Evolutionary conservation across 2,329 filamentous ascomycete species (phyloP), one percentile per base, ranked within the genome.

Genomic region (Paracamarosporium sp.): DNA sequence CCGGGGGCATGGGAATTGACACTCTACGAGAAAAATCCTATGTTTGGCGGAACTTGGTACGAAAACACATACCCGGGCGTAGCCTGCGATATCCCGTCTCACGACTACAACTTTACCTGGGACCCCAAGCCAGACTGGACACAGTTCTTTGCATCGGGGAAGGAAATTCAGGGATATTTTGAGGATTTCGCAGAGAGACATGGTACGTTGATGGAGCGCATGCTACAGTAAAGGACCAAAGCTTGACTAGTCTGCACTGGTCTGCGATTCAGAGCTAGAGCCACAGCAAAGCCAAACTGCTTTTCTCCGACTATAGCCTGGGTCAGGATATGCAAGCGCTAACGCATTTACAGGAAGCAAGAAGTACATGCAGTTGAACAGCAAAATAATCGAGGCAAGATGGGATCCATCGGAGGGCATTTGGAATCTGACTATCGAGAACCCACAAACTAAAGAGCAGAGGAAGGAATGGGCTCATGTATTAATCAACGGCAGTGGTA

Each of bases 101-200:
- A 88, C 73, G 86, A 84, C 70, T 88, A 88, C 66, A 86, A 86
- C 66, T 88, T 86, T 66, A 84, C 84, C 2, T 88, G 84, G 82
- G 80, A 82, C 53, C 83, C 82, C 2, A 88, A 88, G 67, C 81
- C 81, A 0, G 81, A 90, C 7, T 83, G 81, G 81, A 77, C 76
- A 5, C 76, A 79, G 12, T 83, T 81, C 66, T 84, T 83, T 63
- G 80, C 80, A 2, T 76, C 75, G 6, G 78, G 79, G 0, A 73
- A 75, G 4, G 82, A 84, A 63, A 84, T 84, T 22, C 80, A 80
- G 65, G 66, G 70, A 9, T 84, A 84, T 59, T 79, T 83, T 65
- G 80, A 83, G 65, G 67, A 69, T 5, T 78, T 83, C 36, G 80
- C 88, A 0, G 78, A 78, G 7, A 89, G 91, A 63, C 83, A 90